Evolutionary conservation across 257 asterid species (phyloP), one percentile per base, ranked within the genome.

Genomic region (Cordia subcordata): DNA sequence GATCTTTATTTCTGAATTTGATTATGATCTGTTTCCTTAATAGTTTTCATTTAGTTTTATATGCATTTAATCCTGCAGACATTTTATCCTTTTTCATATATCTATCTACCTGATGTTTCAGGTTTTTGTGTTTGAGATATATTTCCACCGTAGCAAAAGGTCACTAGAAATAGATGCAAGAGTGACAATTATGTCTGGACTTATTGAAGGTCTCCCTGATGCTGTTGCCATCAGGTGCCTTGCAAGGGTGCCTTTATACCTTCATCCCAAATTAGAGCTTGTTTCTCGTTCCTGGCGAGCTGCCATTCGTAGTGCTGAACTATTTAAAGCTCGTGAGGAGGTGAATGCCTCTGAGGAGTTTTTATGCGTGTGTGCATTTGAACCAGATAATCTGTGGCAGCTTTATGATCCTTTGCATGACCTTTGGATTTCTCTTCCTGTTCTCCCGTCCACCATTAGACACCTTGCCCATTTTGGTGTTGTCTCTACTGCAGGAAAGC

Each of bases 131-230:
- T 68, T 62, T 53, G 33, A 55, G 62, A 60, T 57, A 42, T 27
- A 53, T 27, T 61, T 46, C 19, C 53, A 8, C 52, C 73, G 52
- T 58, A 66, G 65, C 70, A 56, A 57, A 55, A 8, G 55, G 35
- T 68, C 70, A 49, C 55, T 18, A 23, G 62, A 69, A 47, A 56
- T 67, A 67, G 59, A 57, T 70, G 68, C 79, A 17, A 63, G 64
- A 58, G 60, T 72, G 58, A 44, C 42, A 53, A 70, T 45, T 17
- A 89, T 89, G 97, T 80, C 99, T 66, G 94, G 72, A 77, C 97
- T 93, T 53, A 93, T 93, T 27, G 99, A 93, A 79, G 99, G 99
- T 55, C 96, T 93, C 51, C 99, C 99, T 0, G 97, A 93, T 68
- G 96, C 97, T 49, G 96, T 93, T 55, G 86, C 84, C 53, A 68